These are phyloP conservation scores for Fusarium proliferatum DNA, from an alignment of 2,329 filamentous ascomycete genomes.

Conservation along the genomic window DNA sequence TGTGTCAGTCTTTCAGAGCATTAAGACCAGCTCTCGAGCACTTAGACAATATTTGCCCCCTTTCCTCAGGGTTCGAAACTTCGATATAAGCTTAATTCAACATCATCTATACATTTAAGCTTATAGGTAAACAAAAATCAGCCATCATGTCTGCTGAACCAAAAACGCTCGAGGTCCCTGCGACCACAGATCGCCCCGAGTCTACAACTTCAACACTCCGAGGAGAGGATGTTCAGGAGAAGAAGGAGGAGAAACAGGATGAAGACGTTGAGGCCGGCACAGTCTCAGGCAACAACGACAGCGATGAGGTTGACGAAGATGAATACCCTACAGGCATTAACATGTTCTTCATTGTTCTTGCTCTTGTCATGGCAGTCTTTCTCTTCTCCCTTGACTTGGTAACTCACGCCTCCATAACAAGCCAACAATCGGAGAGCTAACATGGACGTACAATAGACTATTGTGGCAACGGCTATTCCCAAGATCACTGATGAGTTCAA, in stretches of 20 bases:
- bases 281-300: constrained; percentile 32
- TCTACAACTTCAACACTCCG: constrained; percentile 47
- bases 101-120: background rate
- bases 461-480: constrained; percentile 67
- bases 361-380: constrained; percentile 61
- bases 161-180: constrained; percentile 40
- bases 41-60: constrained; percentile 3
- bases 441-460: constrained; percentile 53
- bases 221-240: constrained; percentile 46
- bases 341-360: constrained; percentile 58
- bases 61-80: background rate
- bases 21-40: constrained; percentile 12
- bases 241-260: constrained; percentile 41
- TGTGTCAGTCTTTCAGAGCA: constrained; percentile 16
- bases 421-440: constrained; percentile 1
- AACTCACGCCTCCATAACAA: constrained; percentile 18
- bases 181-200: constrained; percentile 36
- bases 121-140: background rate
- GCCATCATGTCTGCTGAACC: constrained; percentile 27
- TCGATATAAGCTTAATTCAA: constrained; percentile 28
- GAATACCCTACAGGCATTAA: constrained; percentile 55
- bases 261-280: constrained; percentile 39
- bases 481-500: constrained; percentile 66
- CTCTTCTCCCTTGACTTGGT: constrained; percentile 62
- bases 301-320: constrained; percentile 40